A percentile compares a stretch with the other conserved stretches of the same genome.
Conservation (phyloP, 2,329 filamentous ascomycete genomes). For the Fusarium sp. region DNA sequence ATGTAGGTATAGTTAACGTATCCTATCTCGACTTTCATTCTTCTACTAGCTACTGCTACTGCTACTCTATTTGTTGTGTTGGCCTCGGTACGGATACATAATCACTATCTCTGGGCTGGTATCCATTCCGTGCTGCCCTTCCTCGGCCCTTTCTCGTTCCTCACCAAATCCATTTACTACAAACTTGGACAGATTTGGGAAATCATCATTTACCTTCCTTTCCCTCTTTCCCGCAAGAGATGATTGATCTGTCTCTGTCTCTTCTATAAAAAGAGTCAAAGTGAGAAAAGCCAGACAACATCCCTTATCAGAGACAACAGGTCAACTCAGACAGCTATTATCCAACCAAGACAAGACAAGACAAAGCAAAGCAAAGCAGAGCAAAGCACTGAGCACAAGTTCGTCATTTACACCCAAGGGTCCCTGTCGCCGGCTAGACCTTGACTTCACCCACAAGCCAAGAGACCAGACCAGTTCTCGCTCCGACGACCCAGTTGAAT, state of each 20-base stretch:
- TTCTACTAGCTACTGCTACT: neutral
- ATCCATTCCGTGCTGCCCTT: slow-evolving; percentile 36
- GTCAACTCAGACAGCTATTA: neutral
- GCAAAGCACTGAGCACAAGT: slow-evolving; percentile 35
- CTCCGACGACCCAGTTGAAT: slow-evolving; percentile 41
- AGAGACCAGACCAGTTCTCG: slow-evolving; percentile 22
- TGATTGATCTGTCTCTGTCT: neutral
- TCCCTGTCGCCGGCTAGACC: slow-evolving; percentile 24
- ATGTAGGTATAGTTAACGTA: neutral
- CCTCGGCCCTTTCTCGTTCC: slow-evolving; percentile 38
- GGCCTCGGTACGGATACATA: slow-evolving; percentile 20
- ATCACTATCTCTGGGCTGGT: slow-evolving; percentile 23
- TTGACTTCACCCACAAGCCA: neutral
- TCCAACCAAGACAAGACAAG: neutral
- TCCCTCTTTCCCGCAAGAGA: slow-evolving; percentile 5
- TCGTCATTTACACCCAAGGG: slow-evolving; percentile 20
- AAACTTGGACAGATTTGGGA: slow-evolving; percentile 20
- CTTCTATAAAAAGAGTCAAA: slow-evolving; percentile 2
- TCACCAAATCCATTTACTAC: slow-evolving; percentile 19
- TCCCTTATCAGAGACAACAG: slow-evolving; percentile 22
- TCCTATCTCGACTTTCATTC: slow-evolving; percentile 16
- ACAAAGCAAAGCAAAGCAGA: no score
- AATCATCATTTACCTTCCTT: neutral
- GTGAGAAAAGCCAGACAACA: neutral
- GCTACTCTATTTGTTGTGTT: neutral